Evolutionary conservation across 2,329 filamentous ascomycete genomes (phyloP).

Genomic region (Diaporthe caulivora): DNA sequence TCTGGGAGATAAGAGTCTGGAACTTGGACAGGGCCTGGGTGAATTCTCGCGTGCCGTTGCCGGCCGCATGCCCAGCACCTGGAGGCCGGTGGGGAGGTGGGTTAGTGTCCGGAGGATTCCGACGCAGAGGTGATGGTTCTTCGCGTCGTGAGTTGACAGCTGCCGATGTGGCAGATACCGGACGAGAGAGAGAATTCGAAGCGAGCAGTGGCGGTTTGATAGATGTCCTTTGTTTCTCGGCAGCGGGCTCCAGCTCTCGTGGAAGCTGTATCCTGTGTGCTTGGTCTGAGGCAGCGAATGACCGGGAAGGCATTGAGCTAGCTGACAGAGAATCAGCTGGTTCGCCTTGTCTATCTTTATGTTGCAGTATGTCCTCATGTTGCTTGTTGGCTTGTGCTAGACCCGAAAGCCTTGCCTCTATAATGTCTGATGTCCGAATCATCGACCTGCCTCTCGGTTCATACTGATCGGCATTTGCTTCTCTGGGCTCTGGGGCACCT

Average conservation of each 20-base stretch:
- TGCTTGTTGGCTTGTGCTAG: background rate
- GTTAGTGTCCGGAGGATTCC: background rate
- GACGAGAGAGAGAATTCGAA: background rate
- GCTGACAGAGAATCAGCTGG: background rate
- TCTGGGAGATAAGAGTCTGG: background rate
- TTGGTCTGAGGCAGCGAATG: background rate
- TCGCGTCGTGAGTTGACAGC: background rate
- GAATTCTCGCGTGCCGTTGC: background rate
- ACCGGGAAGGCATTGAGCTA: background rate
- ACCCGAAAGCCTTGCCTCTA: slow-evolving; percentile 1
- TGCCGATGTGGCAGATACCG: background rate
- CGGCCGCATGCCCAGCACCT: background rate
- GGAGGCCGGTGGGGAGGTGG: too few relatives aligned
- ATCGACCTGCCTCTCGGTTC: slow-evolving; percentile 9
- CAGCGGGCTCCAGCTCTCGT: background rate
- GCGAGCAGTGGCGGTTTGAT: background rate
- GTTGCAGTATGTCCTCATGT: background rate
- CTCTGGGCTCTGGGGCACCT: background rate
- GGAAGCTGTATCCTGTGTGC: background rate
- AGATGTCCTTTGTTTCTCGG: background rate
- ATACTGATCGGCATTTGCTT: background rate
- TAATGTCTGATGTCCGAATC: slow-evolving; percentile 5
- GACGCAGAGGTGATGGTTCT: background rate
- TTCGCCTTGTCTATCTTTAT: background rate
- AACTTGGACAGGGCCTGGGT: slow-evolving; percentile 2